Conservation (phyloP, 2,329 filamentous ascomycete genomes). For the Stachybotrys chlorohalonatus region DNA sequence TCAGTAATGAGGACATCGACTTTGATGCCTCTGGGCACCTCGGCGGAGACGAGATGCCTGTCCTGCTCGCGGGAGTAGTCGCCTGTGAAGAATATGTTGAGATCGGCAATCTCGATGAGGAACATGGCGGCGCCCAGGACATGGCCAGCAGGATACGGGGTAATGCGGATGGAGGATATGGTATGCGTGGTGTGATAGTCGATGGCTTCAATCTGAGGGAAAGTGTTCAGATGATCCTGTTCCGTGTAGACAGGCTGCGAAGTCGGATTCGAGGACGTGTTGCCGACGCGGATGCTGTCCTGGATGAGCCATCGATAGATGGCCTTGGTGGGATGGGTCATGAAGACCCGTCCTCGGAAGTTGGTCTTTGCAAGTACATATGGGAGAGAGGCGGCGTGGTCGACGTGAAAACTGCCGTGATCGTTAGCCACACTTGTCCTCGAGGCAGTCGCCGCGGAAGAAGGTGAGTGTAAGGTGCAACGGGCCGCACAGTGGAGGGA, state of each 20-base stretch:
- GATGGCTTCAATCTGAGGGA: constrained; percentile 91
- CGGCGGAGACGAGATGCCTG: constrained; percentile 86
- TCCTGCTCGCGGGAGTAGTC: constrained; percentile 97
- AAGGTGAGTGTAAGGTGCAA: constrained; percentile 1
- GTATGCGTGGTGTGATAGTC: constrained; percentile 98
- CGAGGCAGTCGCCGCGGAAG: neutral
- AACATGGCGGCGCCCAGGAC: constrained; percentile 99
- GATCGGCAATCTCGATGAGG: constrained; percentile 88
- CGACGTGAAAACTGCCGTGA: constrained; percentile 77
- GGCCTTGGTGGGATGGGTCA: constrained; percentile 98
- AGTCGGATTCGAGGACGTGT: constrained; percentile 52
- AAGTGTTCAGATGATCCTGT: constrained; percentile 87
- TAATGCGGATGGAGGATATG: constrained; percentile 92
- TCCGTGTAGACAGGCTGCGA: constrained; percentile 86
- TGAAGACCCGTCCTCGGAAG: constrained; percentile 93
- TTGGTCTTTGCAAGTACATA: constrained; percentile 98
- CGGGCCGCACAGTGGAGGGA: neutral
- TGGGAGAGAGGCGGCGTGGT: constrained; percentile 96
- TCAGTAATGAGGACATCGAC: constrained; percentile 96
- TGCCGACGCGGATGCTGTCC: constrained; percentile 86
- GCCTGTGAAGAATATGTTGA: constrained; percentile 95
- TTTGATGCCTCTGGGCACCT: constrained; percentile 80
- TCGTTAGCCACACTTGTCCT: constrained; percentile 14
- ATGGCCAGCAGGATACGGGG: constrained; percentile 92
- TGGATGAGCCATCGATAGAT: constrained; percentile 99